Evolutionary conservation across 1,284 basidiomycete genomes (phyloP), one percentile per base, ranked within the genome.

Genomic region (Malassezia japonica): DNA sequence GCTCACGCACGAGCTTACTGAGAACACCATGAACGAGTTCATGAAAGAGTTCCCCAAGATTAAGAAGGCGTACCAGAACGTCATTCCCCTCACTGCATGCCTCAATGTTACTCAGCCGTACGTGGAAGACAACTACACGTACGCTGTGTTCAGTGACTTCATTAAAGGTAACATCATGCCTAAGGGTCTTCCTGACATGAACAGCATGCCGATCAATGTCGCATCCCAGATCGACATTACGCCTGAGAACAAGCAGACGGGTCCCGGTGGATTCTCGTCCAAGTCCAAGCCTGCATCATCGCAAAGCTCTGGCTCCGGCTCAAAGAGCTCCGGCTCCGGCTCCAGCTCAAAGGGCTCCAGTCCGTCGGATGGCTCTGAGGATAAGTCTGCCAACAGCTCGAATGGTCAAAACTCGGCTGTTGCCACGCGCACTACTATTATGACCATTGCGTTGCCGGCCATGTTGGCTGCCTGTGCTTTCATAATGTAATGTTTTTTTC

Each of bases 81-180:
- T 72, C 18, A 62, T 70, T 0, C 69, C 69, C 23, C 46, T 72
- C 18, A 59, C 62, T 5, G 65, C 65, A 9, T 72, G 69, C 55
- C 56, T 63, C 51, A 70, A 70, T 58, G 46, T 55, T 36, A 65
- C 65, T 12, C 54, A 69, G 34, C 77, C 77, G 0, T 79, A 78
- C 58, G 67, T 56, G 16, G 77, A 78, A 64, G 20, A 42, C 6
- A 16, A 33, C 23, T 62, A 70, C 46, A 73, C 67, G 32, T 77
- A 69, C 62, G 64, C 68, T 12, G 54, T 52, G 52, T 66, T 64
- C 51, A 58, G 46, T 15, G 48, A 61, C 37, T 67, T 59, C 46
- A 39, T 60, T 2, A 48, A 44, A 2, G 66, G 66, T 16, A 61
- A 65, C 48, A 53, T 68, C 34, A 46, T 50, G 40, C 61, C 66